Base-by-base conservation (phyloP, 2,329 filamentous ascomycete genomes). In the Ophiostoma montium region DNA sequence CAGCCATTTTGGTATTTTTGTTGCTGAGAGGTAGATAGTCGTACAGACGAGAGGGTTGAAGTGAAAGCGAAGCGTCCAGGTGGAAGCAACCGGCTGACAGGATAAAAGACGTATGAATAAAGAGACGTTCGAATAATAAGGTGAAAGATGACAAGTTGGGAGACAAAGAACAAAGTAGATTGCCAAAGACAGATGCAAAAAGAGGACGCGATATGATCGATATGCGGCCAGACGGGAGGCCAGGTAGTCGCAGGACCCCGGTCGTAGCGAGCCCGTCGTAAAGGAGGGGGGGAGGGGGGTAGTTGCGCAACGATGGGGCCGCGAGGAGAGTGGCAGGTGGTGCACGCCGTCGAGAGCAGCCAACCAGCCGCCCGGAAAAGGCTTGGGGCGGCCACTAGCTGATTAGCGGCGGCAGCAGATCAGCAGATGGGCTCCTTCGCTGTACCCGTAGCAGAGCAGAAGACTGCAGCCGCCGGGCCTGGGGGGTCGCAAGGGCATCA, bases 1-100 rank as follows among this genome's bases (percentile, higher is more conserved):
- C 68, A 65, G 74, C 75, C 59, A 65, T 66, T 18, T 42, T 42
- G 16, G 7, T 30, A 8, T 41, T 41, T 12, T 15, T 27, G 38
- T 41, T 13, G 18, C 19, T 39, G 18, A 5, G n/a, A 15, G 27
- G 21, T 42, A 42, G 21, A 30, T 16, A 27, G 23, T 4, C 23
- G 23, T 27, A 27, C 5, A 27, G 23, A 27, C 23, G 8, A 27
- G 4, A 27, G 23, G 35, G 11, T 10, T n/a, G 21, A 27, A 27
- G 23, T 27, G 23, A 27, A 27, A 27, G 23, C 23, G 23, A 27
- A n/a, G n/a, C n/a, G n/a, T n/a, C n/a, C n/a, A n/a, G n/a, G n/a
- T n/a, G n/a, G n/a, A n/a, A n/a, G n/a, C 6, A 46, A 41, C n/a
- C 36, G 3, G 33, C 35, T 19, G 31, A 27, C 9, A 21, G 15